Percentiles rank a stretch among this genome's conserved stretches.
phyloP scores from a whole-genome alignment of 805 yeast genomes.

The Candida schatavii region DNA sequence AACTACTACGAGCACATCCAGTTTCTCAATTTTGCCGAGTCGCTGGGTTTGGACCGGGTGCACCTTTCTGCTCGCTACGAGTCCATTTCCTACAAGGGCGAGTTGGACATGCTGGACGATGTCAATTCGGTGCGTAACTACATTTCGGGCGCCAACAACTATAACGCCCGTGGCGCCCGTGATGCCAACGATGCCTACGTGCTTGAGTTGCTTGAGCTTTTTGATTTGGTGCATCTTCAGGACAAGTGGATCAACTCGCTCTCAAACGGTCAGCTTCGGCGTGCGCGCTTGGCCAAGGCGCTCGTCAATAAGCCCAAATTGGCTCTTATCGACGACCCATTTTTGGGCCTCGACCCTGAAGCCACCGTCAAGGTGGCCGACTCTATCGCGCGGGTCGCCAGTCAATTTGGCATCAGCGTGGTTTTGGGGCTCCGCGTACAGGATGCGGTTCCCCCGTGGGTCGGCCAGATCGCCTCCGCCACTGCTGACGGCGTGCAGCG shows the following conservation, averaged over 20 bases:
- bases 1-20: constrained; percentile 26
- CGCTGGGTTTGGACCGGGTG: constrained; percentile 44
- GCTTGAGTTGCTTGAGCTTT: constrained; percentile 41
- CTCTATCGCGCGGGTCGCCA: constrained; percentile 37
- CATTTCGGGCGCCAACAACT: constrained; percentile 57
- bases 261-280: constrained; percentile 90
- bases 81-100: constrained; percentile 67
- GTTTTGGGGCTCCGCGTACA: constrained; percentile 76
- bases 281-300: constrained; percentile 83
- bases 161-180: constrained; percentile 22
- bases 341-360: constrained; percentile 81
- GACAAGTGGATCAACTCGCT: constrained; percentile 81
- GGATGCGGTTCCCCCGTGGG: constrained; percentile 78
- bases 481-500: constrained; percentile 47
- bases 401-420: constrained; percentile 48
- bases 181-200: constrained; percentile 35
- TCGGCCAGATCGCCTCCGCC: constrained; percentile 66
- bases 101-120: constrained; percentile 53
- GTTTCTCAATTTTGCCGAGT: constrained; percentile 33
- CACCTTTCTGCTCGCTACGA: constrained; percentile 91
- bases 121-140: constrained; percentile 54
- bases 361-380: constrained; percentile 61
- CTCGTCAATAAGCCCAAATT: constrained; percentile 62
- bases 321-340: constrained; percentile 85
- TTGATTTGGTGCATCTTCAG: constrained; percentile 56